phyloP scores from a whole-genome alignment of 2,329 filamentous ascomycete species.

The Xylariaceae sp. region DNA sequence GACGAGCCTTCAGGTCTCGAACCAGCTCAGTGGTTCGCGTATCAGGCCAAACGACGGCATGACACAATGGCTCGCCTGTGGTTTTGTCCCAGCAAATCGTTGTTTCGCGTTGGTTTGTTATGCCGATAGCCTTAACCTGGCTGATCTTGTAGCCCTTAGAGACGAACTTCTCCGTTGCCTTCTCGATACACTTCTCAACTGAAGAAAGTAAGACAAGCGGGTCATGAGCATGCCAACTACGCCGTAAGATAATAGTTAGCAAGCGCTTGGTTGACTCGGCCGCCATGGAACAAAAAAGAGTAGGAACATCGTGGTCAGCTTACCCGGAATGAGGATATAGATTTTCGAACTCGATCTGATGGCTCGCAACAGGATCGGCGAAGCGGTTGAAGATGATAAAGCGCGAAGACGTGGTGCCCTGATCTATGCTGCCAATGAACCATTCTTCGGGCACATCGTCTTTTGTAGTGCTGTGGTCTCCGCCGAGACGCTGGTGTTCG shows the following conservation, averaged over 20 bases:
- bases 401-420: constrained; percentile 83
- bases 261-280: neutral
- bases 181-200: constrained; percentile 75
- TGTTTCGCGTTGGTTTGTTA: constrained; percentile 89
- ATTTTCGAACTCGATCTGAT: constrained; percentile 84
- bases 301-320: constrained; percentile 29
- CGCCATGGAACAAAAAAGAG: neutral
- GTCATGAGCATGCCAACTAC: constrained; percentile 86
- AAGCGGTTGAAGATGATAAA: constrained; percentile 85
- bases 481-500: constrained; percentile 23
- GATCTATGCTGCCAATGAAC: constrained; percentile 85
- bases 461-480: constrained; percentile 11
- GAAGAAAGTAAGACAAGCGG: constrained; percentile 70
- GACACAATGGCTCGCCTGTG: constrained; percentile 75
- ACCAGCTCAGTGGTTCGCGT: constrained; percentile 71
- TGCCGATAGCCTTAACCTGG: constrained; percentile 73
- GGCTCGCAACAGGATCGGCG: constrained; percentile 73
- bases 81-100: constrained; percentile 78
- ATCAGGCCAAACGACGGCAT: constrained; percentile 88
- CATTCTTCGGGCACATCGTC: constrained; percentile 40
- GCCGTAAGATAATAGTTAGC: constrained; percentile 12
- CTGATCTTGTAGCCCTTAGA: constrained; percentile 62
- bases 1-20: constrained; percentile 65
- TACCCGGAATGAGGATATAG: constrained; percentile 82
- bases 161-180: constrained; percentile 66